Evolutionary conservation across 176 grass and related monocot genomes (phyloP), one percentile per base, ranked within the genome.

Genomic region (Triticum urartu): DNA sequence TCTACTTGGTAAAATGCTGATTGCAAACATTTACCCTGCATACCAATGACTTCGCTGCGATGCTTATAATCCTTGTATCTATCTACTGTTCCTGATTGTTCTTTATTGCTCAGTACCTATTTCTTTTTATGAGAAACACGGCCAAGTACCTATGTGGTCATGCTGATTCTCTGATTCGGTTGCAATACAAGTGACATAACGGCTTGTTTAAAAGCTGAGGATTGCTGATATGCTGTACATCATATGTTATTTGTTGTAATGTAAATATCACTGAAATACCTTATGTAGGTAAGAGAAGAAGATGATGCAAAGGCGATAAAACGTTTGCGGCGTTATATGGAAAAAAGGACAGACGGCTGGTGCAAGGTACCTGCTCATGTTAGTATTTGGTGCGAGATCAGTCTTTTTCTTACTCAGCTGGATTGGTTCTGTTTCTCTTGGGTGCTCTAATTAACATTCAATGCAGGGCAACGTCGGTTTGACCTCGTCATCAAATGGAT

Each of bases 241-340:
- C 22, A 68, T 68, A 68, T 68, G 40, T 47, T 75, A 32, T 1
- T 71, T 58, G 18, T 20, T 25, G 6, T 81, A 48, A 5, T 32
- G 1, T 32, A 48, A 33, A 42, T 88, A 42, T 81, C 77, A 64
- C 39, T 59, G 20, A 69, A 35, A 85, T 88, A 52, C 74, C 54
- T 25, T 90, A 32, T 80, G 59, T 86, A 98, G 97, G 90, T 98
- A 68, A 77, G 82, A 79, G 97, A 98, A 90, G 97, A 98, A 47
- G 92, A 98, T 86, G 97, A 98, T 87, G 89, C 81, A 84, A 94
- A 91, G 76, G 64, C 81, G 68, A 90, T 85, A 76, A 96, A 79
- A 85, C 92, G 85, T 48, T 84, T 98, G 61, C 89, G 77, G 79
- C 80, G 38, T 58, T 90, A 84, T 89, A 90, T 90, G 90, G 92